A percentile compares a stretch with the other conserved stretches of the same genome.
Evolutionary conservation across 1,284 basidiomycete genomes (phyloP).

Genomic region (Gomphus bonarii): DNA sequence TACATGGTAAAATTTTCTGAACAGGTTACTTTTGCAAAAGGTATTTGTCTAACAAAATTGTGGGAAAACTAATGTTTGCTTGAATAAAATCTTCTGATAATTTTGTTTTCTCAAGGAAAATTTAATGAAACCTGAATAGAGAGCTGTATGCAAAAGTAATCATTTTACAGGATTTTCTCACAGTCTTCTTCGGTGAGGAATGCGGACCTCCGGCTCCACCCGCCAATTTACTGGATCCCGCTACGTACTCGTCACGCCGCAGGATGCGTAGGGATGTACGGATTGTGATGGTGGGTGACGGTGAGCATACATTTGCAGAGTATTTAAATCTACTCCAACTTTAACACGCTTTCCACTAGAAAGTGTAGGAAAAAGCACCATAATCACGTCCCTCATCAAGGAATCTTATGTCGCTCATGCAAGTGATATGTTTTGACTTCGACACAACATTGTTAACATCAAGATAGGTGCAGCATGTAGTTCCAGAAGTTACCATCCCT

Average conservation of each 20-base stretch:
- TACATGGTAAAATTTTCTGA: too few relatives aligned
- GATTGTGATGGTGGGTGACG: constrained; percentile 90
- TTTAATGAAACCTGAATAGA: too few relatives aligned
- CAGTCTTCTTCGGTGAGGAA: too few relatives aligned
- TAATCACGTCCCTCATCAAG: constrained; percentile 93
- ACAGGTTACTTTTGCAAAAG: too few relatives aligned
- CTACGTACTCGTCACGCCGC: background rate
- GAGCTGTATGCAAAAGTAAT: too few relatives aligned
- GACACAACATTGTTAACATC: constrained; percentile 12
- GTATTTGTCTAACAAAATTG: too few relatives aligned
- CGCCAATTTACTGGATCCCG: background rate
- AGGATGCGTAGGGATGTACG: constrained; percentile 81
- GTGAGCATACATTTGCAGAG: constrained; percentile 31
- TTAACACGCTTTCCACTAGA: constrained; percentile 35
- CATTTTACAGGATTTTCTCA: too few relatives aligned
- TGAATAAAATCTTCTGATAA: too few relatives aligned
- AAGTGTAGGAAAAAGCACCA: constrained; percentile 90
- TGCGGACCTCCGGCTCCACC: background rate
- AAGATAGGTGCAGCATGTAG: constrained; percentile 74
- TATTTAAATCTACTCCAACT: constrained; percentile 11
- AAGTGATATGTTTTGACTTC: constrained; percentile 21
- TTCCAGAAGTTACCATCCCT: constrained; percentile 93
- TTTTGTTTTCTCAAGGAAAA: too few relatives aligned
- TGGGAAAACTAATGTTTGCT: too few relatives aligned
- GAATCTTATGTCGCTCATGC: constrained; percentile 88